Percentiles rank a stretch among this genome's conserved stretches.
Conservation (phyloP, 2,329 filamentous ascomycete species). For the Catunica adiposa region DNA sequence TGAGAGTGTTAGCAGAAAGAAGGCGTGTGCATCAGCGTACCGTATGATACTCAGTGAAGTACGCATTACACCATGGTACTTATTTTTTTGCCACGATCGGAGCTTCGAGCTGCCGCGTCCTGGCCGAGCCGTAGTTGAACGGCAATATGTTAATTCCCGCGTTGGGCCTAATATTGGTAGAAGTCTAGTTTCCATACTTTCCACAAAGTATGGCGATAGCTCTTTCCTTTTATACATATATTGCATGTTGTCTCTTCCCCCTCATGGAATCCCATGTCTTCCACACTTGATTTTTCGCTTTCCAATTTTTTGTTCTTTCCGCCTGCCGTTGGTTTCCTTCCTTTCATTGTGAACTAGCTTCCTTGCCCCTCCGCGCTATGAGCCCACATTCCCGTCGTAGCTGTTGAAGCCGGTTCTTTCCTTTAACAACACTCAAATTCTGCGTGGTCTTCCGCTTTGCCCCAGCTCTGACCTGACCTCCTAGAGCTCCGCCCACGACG, state of each 20-base stretch:
- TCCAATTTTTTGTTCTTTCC: too few species aligned
- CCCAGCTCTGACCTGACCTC: not conserved
- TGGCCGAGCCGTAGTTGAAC: not conserved
- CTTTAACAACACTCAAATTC: conserved; percentile 1
- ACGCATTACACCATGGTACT: not conserved
- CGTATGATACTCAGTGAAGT: not conserved
- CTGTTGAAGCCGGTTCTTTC: not conserved
- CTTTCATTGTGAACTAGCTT: not conserved
- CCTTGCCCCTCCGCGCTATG: too few species aligned
- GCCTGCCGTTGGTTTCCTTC: not conserved
- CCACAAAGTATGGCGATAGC: not conserved
- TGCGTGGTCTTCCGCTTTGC: not conserved
- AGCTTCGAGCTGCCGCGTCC: not conserved
- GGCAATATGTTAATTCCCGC: not conserved
- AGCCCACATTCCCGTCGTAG: too few species aligned
- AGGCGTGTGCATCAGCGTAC: not conserved
- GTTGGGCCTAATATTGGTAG: not conserved
- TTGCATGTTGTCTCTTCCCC: not conserved
- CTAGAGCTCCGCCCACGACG: not conserved
- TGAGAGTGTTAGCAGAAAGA: not conserved
- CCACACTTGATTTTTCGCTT: too few species aligned
- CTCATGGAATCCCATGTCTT: not conserved
- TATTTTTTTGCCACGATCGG: not conserved
- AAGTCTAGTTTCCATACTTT: not conserved
- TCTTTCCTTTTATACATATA: not conserved